These are phyloP conservation scores for Glarea lozoyensis DNA, from an alignment of 495 filamentous ascomycete genomes.

Conservation along the genomic window DNA sequence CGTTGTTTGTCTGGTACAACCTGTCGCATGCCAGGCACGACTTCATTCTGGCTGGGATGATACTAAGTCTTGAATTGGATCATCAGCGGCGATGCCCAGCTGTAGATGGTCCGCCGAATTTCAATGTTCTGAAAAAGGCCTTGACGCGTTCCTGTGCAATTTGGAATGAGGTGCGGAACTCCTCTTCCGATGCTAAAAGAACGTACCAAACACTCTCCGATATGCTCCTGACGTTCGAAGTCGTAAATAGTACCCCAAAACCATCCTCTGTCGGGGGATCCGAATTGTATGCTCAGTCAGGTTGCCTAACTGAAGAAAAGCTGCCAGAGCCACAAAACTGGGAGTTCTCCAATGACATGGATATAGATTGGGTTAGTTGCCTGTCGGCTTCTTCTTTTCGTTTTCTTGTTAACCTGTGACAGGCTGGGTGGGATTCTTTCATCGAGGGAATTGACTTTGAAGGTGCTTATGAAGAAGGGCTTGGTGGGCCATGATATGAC, in stretches of 20 bases:
- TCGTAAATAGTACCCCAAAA: background rate
- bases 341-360: background rate
- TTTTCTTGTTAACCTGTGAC: background rate
- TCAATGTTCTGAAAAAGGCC: background rate
- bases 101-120: background rate
- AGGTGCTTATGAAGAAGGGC: conserved; percentile 8
- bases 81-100: conserved; percentile 13
- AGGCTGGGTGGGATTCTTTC: conserved; percentile 15
- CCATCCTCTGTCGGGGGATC: background rate
- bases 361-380: conserved; percentile 9
- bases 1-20: conserved; percentile 33
- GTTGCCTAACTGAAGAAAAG: too few species aligned
- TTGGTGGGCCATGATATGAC: too few species aligned
- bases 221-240: conserved; percentile 2
- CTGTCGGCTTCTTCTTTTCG: background rate
- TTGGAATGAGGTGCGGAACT: conserved; percentile 5
- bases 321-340: background rate
- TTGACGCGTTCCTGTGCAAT: conserved; percentile 1
- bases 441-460: conserved; percentile 17
- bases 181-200: conserved; percentile 1
- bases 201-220: conserved; percentile 9
- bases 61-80: conserved; percentile 67
- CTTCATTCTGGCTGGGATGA: conserved; percentile 87
- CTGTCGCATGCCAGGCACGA: conserved; percentile 65
- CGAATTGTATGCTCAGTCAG: too few species aligned